Percentiles rank a stretch among this genome's conserved stretches.
phyloP scores from a whole-genome alignment of 768 basidiomycete genomes.

The Phanerochaete sordida region DNA sequence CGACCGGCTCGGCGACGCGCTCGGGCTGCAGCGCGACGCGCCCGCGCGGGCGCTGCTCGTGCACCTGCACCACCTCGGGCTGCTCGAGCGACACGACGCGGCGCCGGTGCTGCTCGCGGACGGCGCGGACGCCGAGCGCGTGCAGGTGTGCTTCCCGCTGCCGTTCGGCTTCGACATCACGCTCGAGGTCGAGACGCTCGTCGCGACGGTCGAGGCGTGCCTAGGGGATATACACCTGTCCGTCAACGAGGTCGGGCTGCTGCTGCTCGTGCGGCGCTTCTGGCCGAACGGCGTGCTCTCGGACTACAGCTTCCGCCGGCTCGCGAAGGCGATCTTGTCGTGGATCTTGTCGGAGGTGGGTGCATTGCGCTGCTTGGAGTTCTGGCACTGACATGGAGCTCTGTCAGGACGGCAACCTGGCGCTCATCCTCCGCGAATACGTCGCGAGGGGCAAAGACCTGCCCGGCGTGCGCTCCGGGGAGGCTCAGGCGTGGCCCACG shows the following conservation, averaged over 20 bases:
- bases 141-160: slow-evolving; percentile 58
- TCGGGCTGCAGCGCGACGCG: slow-evolving; percentile 51
- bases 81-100: slow-evolving; percentile 50
- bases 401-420: slow-evolving; percentile 60
- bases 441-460: slow-evolving; percentile 47
- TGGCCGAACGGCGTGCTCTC: slow-evolving; percentile 76
- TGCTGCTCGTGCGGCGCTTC: slow-evolving; percentile 63
- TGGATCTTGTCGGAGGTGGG: slow-evolving; percentile 78
- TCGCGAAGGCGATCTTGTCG: slow-evolving; percentile 51
- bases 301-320: slow-evolving; percentile 61
- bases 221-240: slow-evolving; percentile 68
- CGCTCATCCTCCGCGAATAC: slow-evolving; percentile 64
- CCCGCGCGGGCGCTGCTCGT: slow-evolving; percentile 51
- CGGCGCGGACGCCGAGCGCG: slow-evolving; percentile 26
- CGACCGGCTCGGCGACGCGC: slow-evolving; percentile 54
- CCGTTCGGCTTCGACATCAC: slow-evolving; percentile 72
- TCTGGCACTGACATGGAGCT: background rate
- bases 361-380: background rate
- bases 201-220: slow-evolving; percentile 68
- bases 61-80: slow-evolving; percentile 60
- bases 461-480: slow-evolving; percentile 59
- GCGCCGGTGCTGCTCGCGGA: slow-evolving; percentile 33
- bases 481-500: slow-evolving; percentile 55
- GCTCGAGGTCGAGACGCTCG: slow-evolving; percentile 66
- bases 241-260: slow-evolving; percentile 69